Conservation (phyloP, 345 rosid genomes). For the Eucalyptus caleyi region DNA sequence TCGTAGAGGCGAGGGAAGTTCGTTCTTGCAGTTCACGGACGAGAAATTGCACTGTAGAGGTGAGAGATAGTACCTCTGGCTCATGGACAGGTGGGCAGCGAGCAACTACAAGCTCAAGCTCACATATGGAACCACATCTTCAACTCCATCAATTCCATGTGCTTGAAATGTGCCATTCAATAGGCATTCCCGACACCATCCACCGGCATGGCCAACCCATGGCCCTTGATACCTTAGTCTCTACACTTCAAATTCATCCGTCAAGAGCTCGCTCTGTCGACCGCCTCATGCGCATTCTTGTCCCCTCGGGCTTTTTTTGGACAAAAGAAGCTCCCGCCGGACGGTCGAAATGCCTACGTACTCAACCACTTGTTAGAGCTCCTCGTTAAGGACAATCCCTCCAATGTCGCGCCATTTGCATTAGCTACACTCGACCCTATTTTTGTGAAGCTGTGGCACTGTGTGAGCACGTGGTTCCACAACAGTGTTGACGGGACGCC, state of each 20-base stretch:
- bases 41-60: background rate
- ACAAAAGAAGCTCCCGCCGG: background rate
- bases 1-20: too few relatives aligned
- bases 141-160: slow-evolving; percentile 9
- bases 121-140: slow-evolving; percentile 10
- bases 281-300: slow-evolving; percentile 16
- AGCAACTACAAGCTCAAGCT: slow-evolving; percentile 5
- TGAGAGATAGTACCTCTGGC: background rate
- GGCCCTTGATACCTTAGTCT: slow-evolving; percentile 3
- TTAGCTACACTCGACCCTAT: slow-evolving; percentile 1
- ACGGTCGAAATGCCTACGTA: background rate
- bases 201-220: slow-evolving; percentile 22
- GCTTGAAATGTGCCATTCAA: slow-evolving; percentile 21
- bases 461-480: slow-evolving; percentile 9
- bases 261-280: background rate
- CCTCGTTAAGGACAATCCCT: slow-evolving; percentile 4
- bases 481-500: background rate
- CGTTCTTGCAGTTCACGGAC: background rate
- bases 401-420: background rate
- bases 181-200: background rate
- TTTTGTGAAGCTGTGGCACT: background rate
- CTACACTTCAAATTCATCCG: background rate
- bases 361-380: slow-evolving; percentile 1
- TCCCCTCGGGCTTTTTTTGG: slow-evolving; percentile 17
- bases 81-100: background rate